Conservation (phyloP, 2,329 filamentous ascomycete genomes). For the Neofusicoccum parvum region DNA sequence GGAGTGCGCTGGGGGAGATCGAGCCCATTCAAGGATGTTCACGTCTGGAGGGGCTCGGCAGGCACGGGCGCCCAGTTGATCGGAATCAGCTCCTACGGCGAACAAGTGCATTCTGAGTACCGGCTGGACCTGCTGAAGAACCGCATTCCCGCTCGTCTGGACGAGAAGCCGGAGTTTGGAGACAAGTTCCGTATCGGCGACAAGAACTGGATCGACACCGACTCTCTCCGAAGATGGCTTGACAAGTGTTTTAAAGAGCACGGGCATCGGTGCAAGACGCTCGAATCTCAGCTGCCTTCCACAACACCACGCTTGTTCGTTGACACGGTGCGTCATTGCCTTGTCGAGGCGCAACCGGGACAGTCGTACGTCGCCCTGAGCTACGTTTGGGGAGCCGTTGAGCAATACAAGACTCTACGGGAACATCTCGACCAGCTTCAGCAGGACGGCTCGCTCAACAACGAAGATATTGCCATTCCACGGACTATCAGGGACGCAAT, state of each 20-base stretch:
- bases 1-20: neutral
- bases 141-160: neutral
- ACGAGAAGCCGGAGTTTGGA: neutral
- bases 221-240: neutral
- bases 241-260: neutral
- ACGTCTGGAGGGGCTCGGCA: conserved; percentile 1
- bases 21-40: neutral
- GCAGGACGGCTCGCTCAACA: conserved; percentile 17
- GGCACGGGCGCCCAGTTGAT: conserved; percentile 11
- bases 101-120: conserved; percentile 8
- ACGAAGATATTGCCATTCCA: conserved; percentile 15
- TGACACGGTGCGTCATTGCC: neutral
- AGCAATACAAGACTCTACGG: conserved; percentile 15
- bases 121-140: conserved; percentile 1
- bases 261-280: neutral
- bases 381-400: conserved; percentile 26
- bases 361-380: conserved; percentile 25
- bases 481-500: conserved; percentile 24
- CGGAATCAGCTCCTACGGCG: conserved; percentile 1
- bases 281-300: neutral
- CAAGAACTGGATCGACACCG: neutral
- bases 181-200: conserved; percentile 4
- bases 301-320: neutral
- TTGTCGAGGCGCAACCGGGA: neutral
- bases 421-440: conserved; percentile 4